Conservation (phyloP, 1,284 basidiomycete species). For the Heterobasidion parviporum region DNA sequence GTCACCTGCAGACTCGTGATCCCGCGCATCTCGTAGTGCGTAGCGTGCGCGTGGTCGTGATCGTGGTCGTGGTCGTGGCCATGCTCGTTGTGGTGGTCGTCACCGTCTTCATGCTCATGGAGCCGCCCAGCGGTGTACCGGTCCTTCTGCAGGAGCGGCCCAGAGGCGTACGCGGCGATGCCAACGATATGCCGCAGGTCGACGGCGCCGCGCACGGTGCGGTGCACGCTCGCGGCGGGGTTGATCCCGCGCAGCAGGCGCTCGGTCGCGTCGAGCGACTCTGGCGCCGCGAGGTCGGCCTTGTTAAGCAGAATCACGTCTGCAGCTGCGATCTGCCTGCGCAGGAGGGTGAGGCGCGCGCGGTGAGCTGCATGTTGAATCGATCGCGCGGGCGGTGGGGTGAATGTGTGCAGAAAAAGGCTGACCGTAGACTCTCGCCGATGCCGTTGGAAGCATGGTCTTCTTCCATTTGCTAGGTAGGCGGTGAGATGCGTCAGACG, state of each 20-base stretch:
- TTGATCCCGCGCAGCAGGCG: slow-evolving; percentile 64
- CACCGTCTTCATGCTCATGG: slow-evolving; percentile 16
- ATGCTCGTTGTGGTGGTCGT: slow-evolving; percentile 24
- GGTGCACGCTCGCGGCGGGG: slow-evolving; percentile 65
- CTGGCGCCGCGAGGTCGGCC: slow-evolving; percentile 58
- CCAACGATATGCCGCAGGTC: slow-evolving; percentile 71
- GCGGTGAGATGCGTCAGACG: not conserved
- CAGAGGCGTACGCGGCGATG: slow-evolving; percentile 63
- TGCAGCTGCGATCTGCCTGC: slow-evolving; percentile 82
- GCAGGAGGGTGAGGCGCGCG: not conserved
- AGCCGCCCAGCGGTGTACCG: slow-evolving; percentile 16
- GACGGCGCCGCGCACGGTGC: slow-evolving; percentile 61
- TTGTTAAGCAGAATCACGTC: slow-evolving; percentile 92
- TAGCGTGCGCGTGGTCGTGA: slow-evolving; percentile 20
- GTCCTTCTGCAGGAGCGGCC: slow-evolving; percentile 16
- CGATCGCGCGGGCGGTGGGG: too few species aligned
- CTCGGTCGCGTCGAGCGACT: slow-evolving; percentile 39
- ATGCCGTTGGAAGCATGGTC: slow-evolving; percentile 56
- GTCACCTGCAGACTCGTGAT: slow-evolving; percentile 68
- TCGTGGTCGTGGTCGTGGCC: slow-evolving; percentile 20
- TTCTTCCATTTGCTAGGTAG: slow-evolving; percentile 73
- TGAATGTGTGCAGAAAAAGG: not conserved
- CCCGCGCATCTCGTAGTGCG: slow-evolving; percentile 59
- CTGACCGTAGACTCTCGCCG: slow-evolving; percentile 72
- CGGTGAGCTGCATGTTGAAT: too few species aligned